Percentiles rank a stretch among this genome's conserved stretches.
These are phyloP conservation scores for Psilocybe subaeruginosa DNA, from an alignment of 768 basidiomycete species.

Conservation along the genomic window DNA sequence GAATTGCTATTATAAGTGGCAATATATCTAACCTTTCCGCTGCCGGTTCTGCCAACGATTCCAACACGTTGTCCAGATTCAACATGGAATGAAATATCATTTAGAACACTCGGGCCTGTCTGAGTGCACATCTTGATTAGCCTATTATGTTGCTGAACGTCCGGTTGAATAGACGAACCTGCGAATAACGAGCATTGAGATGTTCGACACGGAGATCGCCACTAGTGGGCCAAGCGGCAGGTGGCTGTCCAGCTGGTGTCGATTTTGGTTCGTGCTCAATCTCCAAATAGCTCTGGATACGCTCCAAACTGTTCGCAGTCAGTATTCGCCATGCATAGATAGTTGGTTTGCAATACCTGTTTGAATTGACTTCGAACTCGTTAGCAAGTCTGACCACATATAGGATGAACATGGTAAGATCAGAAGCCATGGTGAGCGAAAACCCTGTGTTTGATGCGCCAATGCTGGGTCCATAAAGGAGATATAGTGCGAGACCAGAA, in stretches of 20 bases:
- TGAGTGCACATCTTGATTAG: not conserved
- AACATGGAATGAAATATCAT: conserved; percentile 53
- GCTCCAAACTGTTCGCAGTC: conserved; percentile 48
- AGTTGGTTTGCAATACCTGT: conserved; percentile 20
- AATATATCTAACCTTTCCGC: conserved; percentile 34
- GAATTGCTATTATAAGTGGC: not conserved
- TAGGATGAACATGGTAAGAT: conserved; percentile 58
- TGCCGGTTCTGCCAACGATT: conserved; percentile 47
- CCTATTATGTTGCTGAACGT: too few species aligned
- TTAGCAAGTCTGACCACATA: conserved; percentile 46
- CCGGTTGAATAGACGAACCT: conserved; percentile 8
- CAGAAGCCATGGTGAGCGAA: conserved; percentile 58
- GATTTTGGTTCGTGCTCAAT: conserved; percentile 59
- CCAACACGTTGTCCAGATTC: conserved; percentile 61
- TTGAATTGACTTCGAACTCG: conserved; percentile 40
- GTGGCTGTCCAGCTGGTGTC: conserved; percentile 41
- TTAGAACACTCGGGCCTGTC: conserved; percentile 45
- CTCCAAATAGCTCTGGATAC: conserved; percentile 64
- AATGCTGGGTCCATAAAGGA: conserved; percentile 46
- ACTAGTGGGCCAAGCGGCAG: conserved; percentile 61
- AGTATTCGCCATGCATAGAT: not conserved
- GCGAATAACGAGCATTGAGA: conserved; percentile 51
- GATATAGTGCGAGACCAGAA: conserved; percentile 51
- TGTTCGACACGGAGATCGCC: conserved; percentile 54
- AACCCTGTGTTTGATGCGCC: conserved; percentile 50